Conservation (phyloP, 1,284 basidiomycete genomes). For the Vanrija sp. region DNA sequence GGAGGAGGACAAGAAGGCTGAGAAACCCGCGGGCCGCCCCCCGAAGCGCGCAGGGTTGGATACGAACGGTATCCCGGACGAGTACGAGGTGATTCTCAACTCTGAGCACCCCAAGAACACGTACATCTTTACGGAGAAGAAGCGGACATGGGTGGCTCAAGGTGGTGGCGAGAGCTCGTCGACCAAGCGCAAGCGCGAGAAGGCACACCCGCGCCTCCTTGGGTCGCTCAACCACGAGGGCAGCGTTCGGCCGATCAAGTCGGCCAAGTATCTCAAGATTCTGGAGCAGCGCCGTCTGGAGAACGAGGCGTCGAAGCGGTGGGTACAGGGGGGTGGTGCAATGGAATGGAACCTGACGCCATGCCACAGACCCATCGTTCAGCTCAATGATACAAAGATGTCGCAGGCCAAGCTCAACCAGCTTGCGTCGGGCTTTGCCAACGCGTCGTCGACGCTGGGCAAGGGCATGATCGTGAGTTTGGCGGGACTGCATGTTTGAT, state of each 20-base stretch:
- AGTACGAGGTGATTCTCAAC: constrained; percentile 38
- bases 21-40: neutral
- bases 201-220: constrained; percentile 32
- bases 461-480: constrained; percentile 35
- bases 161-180: constrained; percentile 6
- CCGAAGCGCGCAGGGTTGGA: constrained; percentile 22
- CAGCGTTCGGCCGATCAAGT: constrained; percentile 37
- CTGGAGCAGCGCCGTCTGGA: constrained; percentile 47
- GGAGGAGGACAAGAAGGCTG: neutral
- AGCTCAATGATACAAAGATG: constrained; percentile 44
- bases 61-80: constrained; percentile 30
- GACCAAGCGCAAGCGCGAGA: constrained; percentile 32
- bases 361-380: constrained; percentile 47
- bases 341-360: neutral
- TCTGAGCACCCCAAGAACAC: constrained; percentile 37
- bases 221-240: constrained; percentile 44
- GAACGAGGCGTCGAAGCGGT: constrained; percentile 48
- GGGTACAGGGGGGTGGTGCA: neutral
- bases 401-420: constrained; percentile 41
- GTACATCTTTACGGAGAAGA: constrained; percentile 39
- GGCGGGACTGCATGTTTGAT: neutral
- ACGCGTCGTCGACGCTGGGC: constrained; percentile 32
- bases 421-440: constrained; percentile 35
- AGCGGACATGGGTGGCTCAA: constrained; percentile 19
- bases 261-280: constrained; percentile 50